phyloP scores from a whole-genome alignment of 1,139 yeast genomes.

The Debaryomyces singareniensis region DNA sequence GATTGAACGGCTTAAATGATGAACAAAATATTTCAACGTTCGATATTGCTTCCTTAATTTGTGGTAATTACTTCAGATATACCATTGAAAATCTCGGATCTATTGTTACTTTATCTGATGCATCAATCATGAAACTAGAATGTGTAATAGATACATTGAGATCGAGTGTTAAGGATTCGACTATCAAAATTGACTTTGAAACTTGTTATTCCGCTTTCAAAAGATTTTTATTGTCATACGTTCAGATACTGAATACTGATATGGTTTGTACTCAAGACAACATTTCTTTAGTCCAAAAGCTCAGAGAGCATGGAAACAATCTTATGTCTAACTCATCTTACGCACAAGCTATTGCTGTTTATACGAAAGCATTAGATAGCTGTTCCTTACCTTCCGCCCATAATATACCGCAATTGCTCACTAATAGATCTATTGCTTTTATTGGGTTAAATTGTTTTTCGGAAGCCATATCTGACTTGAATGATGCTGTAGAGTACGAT shows the following conservation, averaged over 20 bases:
- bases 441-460: slow-evolving; percentile 39
- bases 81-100: slow-evolving; percentile 1
- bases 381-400: slow-evolving; percentile 11
- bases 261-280: slow-evolving; percentile 1
- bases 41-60: slow-evolving; percentile 2
- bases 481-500: slow-evolving; percentile 25
- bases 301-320: slow-evolving; percentile 40
- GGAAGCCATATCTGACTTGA: slow-evolving; percentile 36
- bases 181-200: slow-evolving; percentile 2
- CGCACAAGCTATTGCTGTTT: slow-evolving; percentile 36
- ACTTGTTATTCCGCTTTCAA: slow-evolving; percentile 5
- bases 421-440: slow-evolving; percentile 39
- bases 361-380: slow-evolving; percentile 31
- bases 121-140: slow-evolving; percentile 4
- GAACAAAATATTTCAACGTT: not conserved
- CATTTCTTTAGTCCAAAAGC: slow-evolving; percentile 10
- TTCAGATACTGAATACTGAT: slow-evolving; percentile 3
- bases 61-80: slow-evolving; percentile 4
- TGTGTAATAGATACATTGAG: slow-evolving; percentile 3
- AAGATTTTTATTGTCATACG: slow-evolving; percentile 3
- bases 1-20: not conserved
- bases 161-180: slow-evolving; percentile 1
- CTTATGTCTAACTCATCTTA: slow-evolving; percentile 31
- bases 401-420: slow-evolving; percentile 27
- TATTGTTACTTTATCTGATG: slow-evolving; percentile 2